phyloP scores from a whole-genome alignment of 139 green algal species.

The Zygnema cylindricum region DNA sequence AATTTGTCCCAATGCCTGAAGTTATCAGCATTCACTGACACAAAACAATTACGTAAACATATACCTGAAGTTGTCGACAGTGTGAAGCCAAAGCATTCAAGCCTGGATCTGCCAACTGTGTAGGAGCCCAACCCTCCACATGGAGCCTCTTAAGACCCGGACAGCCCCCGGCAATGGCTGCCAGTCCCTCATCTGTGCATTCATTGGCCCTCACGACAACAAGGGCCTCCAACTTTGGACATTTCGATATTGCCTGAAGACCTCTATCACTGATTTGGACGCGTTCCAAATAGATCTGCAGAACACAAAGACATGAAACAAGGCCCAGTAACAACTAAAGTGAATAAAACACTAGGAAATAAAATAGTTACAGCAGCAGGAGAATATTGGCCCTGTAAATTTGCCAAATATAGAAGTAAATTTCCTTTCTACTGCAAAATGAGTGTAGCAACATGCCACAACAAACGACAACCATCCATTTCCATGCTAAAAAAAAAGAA shows the following conservation, averaged over 20 bases:
- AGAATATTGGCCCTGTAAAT: no score
- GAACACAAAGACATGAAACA: background rate
- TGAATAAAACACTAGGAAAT: no score
- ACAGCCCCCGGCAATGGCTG: slow-evolving; percentile 28
- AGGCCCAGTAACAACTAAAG: no score
- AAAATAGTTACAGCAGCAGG: no score
- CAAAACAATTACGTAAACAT: no score
- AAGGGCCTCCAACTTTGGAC: slow-evolving; percentile 47
- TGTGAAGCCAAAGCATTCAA: slow-evolving; percentile 9
- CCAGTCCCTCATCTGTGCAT: slow-evolving; percentile 43
- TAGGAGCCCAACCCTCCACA: slow-evolving; percentile 40
- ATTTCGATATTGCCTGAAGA: slow-evolving; percentile 27
- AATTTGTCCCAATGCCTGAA: no score
- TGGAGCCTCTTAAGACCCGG: slow-evolving; percentile 20
- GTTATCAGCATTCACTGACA: no score
- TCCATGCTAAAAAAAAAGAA: no score
- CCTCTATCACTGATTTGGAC: slow-evolving; percentile 38
- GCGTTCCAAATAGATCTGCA: slow-evolving; percentile 37
- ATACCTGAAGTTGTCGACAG: slow-evolving; percentile 41
- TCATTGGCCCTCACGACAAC: slow-evolving; percentile 17
- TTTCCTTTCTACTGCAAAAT: no score
- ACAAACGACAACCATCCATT: no score
- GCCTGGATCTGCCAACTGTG: slow-evolving; percentile 21
- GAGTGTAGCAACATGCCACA: no score
- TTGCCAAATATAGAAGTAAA: no score